Percentiles rank a stretch among this genome's conserved stretches.
Evolutionary conservation across 163 green algal genomes (phyloP).

Genomic region (Prototheca cutis): DNA sequence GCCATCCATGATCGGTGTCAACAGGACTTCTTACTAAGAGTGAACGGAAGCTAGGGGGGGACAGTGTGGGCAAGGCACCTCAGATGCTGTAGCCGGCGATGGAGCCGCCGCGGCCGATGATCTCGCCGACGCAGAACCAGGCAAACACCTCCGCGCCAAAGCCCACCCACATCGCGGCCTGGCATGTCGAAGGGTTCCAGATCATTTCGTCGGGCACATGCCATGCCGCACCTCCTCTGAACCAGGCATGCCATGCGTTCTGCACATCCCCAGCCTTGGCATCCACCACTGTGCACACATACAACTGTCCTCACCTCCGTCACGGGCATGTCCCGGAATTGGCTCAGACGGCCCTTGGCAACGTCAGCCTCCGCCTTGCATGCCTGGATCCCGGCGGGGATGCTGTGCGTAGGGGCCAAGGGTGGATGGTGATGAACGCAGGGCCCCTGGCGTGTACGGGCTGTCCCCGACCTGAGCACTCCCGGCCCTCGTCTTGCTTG

Average conservation of each 20-base stretch:
- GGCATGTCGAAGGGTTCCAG: too few relatives aligned
- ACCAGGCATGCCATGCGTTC: too few relatives aligned
- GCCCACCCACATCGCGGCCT: constrained; percentile 38
- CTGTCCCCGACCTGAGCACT: too few relatives aligned
- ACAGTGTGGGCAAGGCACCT: not conserved
- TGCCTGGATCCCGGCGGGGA: not conserved
- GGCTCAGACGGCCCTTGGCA: constrained; percentile 8
- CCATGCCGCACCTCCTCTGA: too few relatives aligned
- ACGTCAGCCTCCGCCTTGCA: constrained; percentile 31
- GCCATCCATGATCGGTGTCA: too few relatives aligned
- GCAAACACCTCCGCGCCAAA: constrained; percentile 66
- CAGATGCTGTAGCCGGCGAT: constrained; percentile 41
- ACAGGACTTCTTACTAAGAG: too few relatives aligned
- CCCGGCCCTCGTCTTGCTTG: too few relatives aligned
- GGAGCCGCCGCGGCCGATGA: constrained; percentile 45
- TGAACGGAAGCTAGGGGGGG: not conserved
- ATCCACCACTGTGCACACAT: not conserved
- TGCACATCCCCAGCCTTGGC: not conserved
- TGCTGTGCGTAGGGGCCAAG: not conserved
- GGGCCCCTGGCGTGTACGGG: not conserved
- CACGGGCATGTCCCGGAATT: constrained; percentile 37
- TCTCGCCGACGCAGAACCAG: constrained; percentile 72
- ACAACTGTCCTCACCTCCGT: constrained; percentile 29
- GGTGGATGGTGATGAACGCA: not conserved
- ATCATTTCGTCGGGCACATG: too few relatives aligned